Evolutionary conservation across 805 yeast species (phyloP), one percentile per base, ranked within the genome.

Genomic region (Priceomyces carsonii): DNA sequence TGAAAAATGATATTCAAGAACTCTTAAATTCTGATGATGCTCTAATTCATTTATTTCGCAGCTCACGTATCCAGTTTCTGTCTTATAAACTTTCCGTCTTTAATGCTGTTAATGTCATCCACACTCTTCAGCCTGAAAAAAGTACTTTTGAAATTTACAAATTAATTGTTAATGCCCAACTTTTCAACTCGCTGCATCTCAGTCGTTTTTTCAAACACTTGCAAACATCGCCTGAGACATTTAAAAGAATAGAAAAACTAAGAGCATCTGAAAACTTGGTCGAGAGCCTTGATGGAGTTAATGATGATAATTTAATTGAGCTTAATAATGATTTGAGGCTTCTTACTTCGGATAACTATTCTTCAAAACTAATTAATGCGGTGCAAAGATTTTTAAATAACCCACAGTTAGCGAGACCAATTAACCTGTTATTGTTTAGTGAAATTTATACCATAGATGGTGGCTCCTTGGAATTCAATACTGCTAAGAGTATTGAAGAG

Each of bases 401-500:
- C 19, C 29, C 15, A 9, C 13, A 8, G n/a, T 23, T 35, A 5
- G 14, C 20, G 24, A 30, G 26, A 36, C 33, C 47, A n/a, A 27
- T 59, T 24, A 53, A 55, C 20, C 55, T 54, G 24, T 46, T 52
- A 16, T 39, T 61, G 17, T 63, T 63, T 41, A 48, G 55, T 43
- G 69, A 63, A 40, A 47, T 62, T 5, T 58, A 60, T 34, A 48
- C 65, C 5, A 46, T 62, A 33, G 57, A 45, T 35, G 62, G 62
- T 1, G 59, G 56, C 4, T 19, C 36, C n/a, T 29, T 30, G 19
- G 36, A 29, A 9, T 32, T 35, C 17, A 29, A 39, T 23, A 51
- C 62, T 24, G 61, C 61, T 35, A 73, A 67, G 32, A 65, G 63
- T 37, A 51, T 65, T 22, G 63, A 64, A 38, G 74, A 68, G 34